Evolutionary conservation across 768 basidiomycete species (phyloP).

Genomic region (Lactarius hengduanensis): DNA sequence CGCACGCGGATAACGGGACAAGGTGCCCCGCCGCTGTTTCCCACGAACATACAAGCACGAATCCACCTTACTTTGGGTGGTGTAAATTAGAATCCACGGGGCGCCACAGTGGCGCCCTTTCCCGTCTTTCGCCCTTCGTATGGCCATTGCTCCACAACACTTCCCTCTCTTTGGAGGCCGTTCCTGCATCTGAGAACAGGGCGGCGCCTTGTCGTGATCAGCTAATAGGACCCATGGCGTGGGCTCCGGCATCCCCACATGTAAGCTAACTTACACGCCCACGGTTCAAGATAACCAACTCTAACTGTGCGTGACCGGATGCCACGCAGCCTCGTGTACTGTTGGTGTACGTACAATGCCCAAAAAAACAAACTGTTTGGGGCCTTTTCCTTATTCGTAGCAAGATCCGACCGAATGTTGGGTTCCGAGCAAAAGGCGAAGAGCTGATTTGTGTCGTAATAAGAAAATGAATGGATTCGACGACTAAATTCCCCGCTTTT

Average conservation of each 20-base stretch:
- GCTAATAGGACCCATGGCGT: background rate
- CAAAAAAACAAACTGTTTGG: background rate
- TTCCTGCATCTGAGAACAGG: background rate
- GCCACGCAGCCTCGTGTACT: background rate
- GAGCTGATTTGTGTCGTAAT: background rate
- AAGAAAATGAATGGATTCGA: background rate
- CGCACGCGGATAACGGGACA: background rate
- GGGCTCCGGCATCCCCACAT: background rate
- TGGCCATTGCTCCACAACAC: background rate
- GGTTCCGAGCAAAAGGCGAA: background rate
- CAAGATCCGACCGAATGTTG: slow-evolving; percentile 1
- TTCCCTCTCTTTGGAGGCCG: background rate
- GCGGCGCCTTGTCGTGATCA: background rate
- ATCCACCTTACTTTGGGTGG: background rate
- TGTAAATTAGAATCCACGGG: no score
- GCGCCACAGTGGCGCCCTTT: background rate
- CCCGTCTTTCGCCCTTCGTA: background rate
- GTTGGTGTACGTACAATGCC: background rate
- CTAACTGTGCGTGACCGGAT: background rate
- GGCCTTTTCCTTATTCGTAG: background rate
- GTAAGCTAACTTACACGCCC: background rate
- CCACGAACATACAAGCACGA: background rate
- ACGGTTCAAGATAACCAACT: background rate
- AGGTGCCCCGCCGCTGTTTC: background rate
- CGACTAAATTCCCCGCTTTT: slow-evolving; percentile 2